Percentiles rank a stretch among this genome's conserved stretches.
phyloP scores from a whole-genome alignment of 208 protist genomes.

The Naegleria lovaniensis region DNA sequence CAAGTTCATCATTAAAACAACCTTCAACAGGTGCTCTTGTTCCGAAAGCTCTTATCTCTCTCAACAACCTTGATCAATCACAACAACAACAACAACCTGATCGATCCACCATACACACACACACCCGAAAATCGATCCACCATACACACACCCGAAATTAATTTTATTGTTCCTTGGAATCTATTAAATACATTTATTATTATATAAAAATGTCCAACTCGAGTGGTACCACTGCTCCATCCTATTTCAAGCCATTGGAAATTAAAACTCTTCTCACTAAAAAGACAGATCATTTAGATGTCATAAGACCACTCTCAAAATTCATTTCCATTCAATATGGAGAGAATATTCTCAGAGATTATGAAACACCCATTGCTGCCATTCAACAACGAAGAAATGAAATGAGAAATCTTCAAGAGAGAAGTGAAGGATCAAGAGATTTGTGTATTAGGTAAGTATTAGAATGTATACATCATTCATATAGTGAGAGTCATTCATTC shows the following conservation, averaged over 20 bases:
- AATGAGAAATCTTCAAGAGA: constrained; percentile 19
- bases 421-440: constrained; percentile 24
- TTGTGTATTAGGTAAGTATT: neutral
- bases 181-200: too few relatives aligned
- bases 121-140: too few relatives aligned
- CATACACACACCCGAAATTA: too few relatives aligned
- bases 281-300: neutral
- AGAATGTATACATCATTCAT: neutral
- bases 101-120: too few relatives aligned
- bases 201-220: too few relatives aligned
- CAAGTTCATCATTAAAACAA: too few relatives aligned
- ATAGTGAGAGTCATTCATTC: too few relatives aligned
- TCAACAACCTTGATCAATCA: too few relatives aligned
- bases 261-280: neutral
- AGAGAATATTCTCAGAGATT: neutral
- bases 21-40: too few relatives aligned
- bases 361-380: neutral
- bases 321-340: constrained; percentile 11
- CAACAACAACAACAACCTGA: too few relatives aligned
- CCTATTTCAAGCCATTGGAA: neutral
- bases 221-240: neutral
- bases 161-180: too few relatives aligned
- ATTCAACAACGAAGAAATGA: constrained; percentile 21
- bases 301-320: neutral
- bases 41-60: too few relatives aligned